Percentiles rank a stretch among this genome's conserved stretches.
These are phyloP conservation scores for Brachypodium distachyon DNA, from an alignment of 202 grass and related monocot species.

Conservation along the genomic window DNA sequence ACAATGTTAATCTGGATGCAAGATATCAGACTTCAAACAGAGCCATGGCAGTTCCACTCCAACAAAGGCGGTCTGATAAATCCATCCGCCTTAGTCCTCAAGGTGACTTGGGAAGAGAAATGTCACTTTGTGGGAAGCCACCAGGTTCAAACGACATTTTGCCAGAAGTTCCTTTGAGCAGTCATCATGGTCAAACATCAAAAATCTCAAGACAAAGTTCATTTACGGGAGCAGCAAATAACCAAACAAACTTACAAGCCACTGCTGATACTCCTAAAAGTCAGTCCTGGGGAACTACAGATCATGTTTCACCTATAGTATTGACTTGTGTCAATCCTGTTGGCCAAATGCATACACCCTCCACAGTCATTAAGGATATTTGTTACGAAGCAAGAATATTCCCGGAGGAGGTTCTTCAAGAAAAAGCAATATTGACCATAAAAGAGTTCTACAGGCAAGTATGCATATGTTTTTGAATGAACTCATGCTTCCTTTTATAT, in stretches of 20 bases:
- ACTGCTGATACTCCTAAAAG: not conserved
- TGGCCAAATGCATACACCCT: slow-evolving; percentile 8
- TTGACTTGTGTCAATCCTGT: not conserved
- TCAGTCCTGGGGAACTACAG: slow-evolving; percentile 22
- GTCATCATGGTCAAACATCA: slow-evolving; percentile 23
- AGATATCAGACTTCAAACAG: slow-evolving; percentile 56
- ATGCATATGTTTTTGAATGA: not conserved
- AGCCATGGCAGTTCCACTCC: slow-evolving; percentile 31
- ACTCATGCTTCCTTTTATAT: slow-evolving; percentile 13
- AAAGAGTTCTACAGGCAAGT: slow-evolving; percentile 79
- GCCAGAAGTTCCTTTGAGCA: slow-evolving; percentile 22
- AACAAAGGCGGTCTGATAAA: slow-evolving; percentile 63
- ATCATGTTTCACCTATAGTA: slow-evolving; percentile 10
- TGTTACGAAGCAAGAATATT: slow-evolving; percentile 8
- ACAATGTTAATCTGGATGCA: slow-evolving; percentile 45
- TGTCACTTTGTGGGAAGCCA: slow-evolving; percentile 58
- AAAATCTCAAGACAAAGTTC: slow-evolving; percentile 7
- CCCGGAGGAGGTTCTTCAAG: slow-evolving; percentile 53
- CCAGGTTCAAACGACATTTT: slow-evolving; percentile 26
- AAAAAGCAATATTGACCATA: slow-evolving; percentile 82
- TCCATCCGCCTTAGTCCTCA: slow-evolving; percentile 62
- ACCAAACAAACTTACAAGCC: not conserved
- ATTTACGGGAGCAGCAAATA: not conserved
- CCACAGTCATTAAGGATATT: slow-evolving; percentile 1
- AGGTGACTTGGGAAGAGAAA: slow-evolving; percentile 55